Evolutionary conservation across 257 asterid genomes (phyloP), one percentile per base, ranked within the genome.

Genomic region (Osmanthus fragrans): DNA sequence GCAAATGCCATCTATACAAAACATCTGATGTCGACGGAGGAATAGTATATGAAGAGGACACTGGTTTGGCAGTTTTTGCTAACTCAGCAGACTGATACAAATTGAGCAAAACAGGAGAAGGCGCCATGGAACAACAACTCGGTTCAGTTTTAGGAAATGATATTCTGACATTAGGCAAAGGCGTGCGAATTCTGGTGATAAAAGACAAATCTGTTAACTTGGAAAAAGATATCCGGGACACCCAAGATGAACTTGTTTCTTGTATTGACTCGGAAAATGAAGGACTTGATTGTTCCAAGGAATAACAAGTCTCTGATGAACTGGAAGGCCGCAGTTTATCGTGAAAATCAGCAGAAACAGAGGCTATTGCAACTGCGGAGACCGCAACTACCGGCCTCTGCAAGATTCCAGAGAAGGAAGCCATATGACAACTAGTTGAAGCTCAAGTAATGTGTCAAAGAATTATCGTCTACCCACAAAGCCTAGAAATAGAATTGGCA

Each of bases 301-400:
- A 81, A 70, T 86, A 72, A 58, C 73, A 77, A 42, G 80, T 12
- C 18, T 86, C 89, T 25, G 85, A 73, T 36, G 93, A 85, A 70
- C 77, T 87, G 5, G 40, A 60, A 25, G 94, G 91, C 69, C 82
- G 74, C 4, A 86, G 73, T 80, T 87, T 92, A 15, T 91, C 96
- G 23, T 80, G 92, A 85, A 90, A 82, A 80, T 94, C 96, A 34
- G 94, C 86, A 39, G 97, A 91, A 80, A 92, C 87, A 72, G 96
- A 92, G 39, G 99, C 96, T 72, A 89, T 72, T 23, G 96, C 94
- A 36, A 89, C 85, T 2, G 96, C 97, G 67, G 96, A 92, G 75
- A 96, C 99, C 39, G 97, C 99, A 71, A 93, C 78, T 70, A 91
- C 86, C 6, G 97, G 97, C 85, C 98, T 89, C 69, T 91, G 94